A percentile compares a stretch with the other conserved stretches of the same genome.
These are phyloP conservation scores for Aspergillus fumigatiaffinis DNA, from an alignment of 2,329 filamentous ascomycete genomes.

Conservation along the genomic window DNA sequence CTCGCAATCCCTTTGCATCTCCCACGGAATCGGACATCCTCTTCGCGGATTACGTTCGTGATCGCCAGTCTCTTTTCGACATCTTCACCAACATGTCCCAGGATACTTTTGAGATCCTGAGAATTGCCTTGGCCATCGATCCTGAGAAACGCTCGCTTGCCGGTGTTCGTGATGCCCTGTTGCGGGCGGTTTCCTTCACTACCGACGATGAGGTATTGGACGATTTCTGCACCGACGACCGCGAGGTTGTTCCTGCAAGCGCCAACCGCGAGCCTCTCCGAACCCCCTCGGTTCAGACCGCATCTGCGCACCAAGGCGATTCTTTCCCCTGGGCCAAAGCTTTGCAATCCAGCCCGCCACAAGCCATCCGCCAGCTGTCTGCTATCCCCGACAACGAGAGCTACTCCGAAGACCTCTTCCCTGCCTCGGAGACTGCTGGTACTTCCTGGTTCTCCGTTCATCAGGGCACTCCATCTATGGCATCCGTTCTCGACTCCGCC, in stretches of 20 bases:
- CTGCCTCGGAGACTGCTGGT: constrained; percentile 63
- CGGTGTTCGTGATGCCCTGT: constrained; percentile 72
- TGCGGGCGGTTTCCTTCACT: constrained; percentile 83
- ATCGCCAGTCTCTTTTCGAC: constrained; percentile 94
- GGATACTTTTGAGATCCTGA: constrained; percentile 92
- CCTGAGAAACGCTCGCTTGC: constrained; percentile 80
- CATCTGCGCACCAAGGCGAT: constrained; percentile 68
- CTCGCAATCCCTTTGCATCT: constrained; percentile 89
- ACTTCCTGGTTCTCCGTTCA: constrained; percentile 74
- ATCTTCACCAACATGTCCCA: constrained; percentile 98
- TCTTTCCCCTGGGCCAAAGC: constrained; percentile 96
- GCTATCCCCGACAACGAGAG: constrained; percentile 75
- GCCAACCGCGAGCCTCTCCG: constrained; percentile 93
- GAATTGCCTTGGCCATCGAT: constrained; percentile 85
- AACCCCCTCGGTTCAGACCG: constrained; percentile 90
- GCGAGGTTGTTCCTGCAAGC: constrained; percentile 69
- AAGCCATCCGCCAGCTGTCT: constrained; percentile 75
- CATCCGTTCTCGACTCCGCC: constrained; percentile 78
- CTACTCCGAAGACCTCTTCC: constrained; percentile 82
- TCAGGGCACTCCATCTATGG: constrained; percentile 73
- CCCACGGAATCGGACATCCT: constrained; percentile 87
- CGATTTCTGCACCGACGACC: constrained; percentile 85
- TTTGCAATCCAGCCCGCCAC: constrained; percentile 69
- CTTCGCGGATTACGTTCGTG: constrained; percentile 87
- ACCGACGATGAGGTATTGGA: constrained; percentile 87